Base-by-base conservation (phyloP, 192 early-diverging fungal species). In the Martensiomyces pterosporus region DNA sequence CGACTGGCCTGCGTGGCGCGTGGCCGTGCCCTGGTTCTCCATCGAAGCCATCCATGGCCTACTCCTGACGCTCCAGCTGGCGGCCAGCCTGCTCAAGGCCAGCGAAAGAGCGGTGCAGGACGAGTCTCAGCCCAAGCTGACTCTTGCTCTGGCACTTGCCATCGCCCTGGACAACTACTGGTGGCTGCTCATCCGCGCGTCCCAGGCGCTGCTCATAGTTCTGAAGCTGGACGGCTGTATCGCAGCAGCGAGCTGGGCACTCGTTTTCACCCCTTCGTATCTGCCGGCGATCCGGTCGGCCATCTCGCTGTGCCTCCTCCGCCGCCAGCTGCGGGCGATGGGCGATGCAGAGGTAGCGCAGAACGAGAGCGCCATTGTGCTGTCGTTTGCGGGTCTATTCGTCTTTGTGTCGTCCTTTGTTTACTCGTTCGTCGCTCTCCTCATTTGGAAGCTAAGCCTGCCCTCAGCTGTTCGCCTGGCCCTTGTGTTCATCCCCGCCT, bases 11-110 rank as follows among this genome's bases (percentile, higher is more conserved):
- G 86, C 81, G 41, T 77, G 73, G 27, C 47, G 78, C 0, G 84
- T 94, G 1, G 91, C 91, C 64, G 62, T 79, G 17, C 92, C 92
- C 18, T 93, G 88, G 77, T 89, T 91, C 55, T 38, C 86, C n/a
- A 47, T 93, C 9, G 92, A 97, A 50, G 74, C 52, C 13, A 67
- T 88, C 19, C 67, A 90, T 39, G 65, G 90, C 40, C 17, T 87
- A 15, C 57, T 74, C 23, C 55, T 49, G 45, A 71, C 58, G 9
- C 24, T 65, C 29, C 47, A 45, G 35, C 44, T 60, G 24, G 9
- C 61, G 9, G 57, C 48, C 2, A 38, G 33, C 14, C 22, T 40
- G 29, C 38, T 38, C 43, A 40, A 42, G 46, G 25, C 14, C 12
- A n/a, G 46, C 22, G n/a, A 14, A 6, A 43, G 52, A 0, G 44